Base-by-base conservation (phyloP, 2,329 filamentous ascomycete genomes). In the Penicillium olsonii region DNA sequence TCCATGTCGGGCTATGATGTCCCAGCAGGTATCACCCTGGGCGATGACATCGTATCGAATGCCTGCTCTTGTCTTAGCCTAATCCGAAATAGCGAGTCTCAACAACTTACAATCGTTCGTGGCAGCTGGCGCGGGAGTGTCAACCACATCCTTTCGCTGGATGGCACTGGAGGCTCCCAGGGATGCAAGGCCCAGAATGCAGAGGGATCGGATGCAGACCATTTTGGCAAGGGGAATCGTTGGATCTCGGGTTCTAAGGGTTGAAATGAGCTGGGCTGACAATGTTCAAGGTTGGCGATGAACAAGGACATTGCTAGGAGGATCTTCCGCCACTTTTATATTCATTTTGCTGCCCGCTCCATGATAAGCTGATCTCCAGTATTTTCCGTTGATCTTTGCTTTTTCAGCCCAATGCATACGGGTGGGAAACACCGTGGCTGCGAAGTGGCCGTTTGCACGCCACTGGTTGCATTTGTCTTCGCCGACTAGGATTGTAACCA, bases 21-120 rank as follows among this genome's bases (percentile, higher is more conserved):
- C 56, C 57, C 56, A 62, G 45, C 59, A 62, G 15, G 59, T 62
- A 42, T 62, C 59, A 12, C 59, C 59, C 9, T 20, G 9, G 26
- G 48, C 49, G 3, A 62, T 42, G 11, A 41, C 51, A 40, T 61
- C 57, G 17, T 41, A 53, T 10, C 51, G 29, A 29, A 44, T 54
- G 39, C 59, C 59, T 61, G 9, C 5, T 18, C 22, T 15, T 22
- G 20, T 10, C 12, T 49, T 8, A 49, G 42, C n/a, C n/a, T n/a
- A n/a, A n/a, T n/a, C n/a, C n/a, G n/a, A n/a, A n/a, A n/a, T n/a
- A n/a, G n/a, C n/a, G n/a, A n/a, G n/a, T n/a, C n/a, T n/a, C n/a
- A n/a, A 19, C 17, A 18, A 27, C 31, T 26, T 40, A 42, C 27
- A 26, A 18, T 29, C 27, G 10, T 7, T 14, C 27, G 9, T 10